These are phyloP conservation scores for Jatropha podagrica DNA, from an alignment of 441 rosid genomes.

Conservation along the genomic window DNA sequence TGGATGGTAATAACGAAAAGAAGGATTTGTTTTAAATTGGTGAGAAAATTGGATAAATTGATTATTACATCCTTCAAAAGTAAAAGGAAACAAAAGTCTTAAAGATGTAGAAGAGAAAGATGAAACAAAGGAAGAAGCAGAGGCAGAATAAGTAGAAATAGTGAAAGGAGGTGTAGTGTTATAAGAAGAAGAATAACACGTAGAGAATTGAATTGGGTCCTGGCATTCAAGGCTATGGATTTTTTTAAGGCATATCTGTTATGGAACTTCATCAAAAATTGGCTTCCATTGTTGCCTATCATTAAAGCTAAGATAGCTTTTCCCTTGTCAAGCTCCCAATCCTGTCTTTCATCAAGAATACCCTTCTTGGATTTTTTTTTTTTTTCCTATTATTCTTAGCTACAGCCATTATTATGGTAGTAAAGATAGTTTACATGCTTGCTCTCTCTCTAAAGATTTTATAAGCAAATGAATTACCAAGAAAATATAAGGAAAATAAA, in stretches of 20 bases:
- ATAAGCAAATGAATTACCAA: background rate
- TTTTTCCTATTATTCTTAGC: slow-evolving; percentile 40
- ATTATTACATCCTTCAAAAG: slow-evolving; percentile 44
- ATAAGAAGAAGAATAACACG: slow-evolving; percentile 12
- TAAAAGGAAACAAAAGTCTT: slow-evolving; percentile 51
- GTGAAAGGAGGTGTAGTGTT: slow-evolving; percentile 23
- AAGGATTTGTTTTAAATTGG: slow-evolving; percentile 32
- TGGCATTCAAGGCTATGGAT: slow-evolving; percentile 58
- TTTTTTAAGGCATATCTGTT: slow-evolving; percentile 64
- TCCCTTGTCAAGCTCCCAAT: slow-evolving; percentile 41
- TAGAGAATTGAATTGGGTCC: slow-evolving; percentile 27
- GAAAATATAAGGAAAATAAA: slow-evolving; percentile 14
- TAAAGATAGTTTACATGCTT: slow-evolving; percentile 21
- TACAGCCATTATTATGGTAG: slow-evolving; percentile 36
- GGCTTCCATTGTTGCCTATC: slow-evolving; percentile 54
- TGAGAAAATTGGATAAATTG: slow-evolving; percentile 33
- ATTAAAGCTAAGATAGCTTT: slow-evolving; percentile 29
- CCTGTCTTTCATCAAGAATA: slow-evolving; percentile 32
- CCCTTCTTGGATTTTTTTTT: slow-evolving; percentile 53
- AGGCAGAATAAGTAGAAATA: slow-evolving; percentile 27
- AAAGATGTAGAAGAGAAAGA: slow-evolving; percentile 37
- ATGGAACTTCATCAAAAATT: slow-evolving; percentile 54
- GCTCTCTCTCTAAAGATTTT: slow-evolving; percentile 27
- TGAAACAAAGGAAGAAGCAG: background rate
- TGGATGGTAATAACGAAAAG: slow-evolving; percentile 32